Evolutionary conservation across 148 eudicot species (phyloP).

Genomic region (Drosera capensis): DNA sequence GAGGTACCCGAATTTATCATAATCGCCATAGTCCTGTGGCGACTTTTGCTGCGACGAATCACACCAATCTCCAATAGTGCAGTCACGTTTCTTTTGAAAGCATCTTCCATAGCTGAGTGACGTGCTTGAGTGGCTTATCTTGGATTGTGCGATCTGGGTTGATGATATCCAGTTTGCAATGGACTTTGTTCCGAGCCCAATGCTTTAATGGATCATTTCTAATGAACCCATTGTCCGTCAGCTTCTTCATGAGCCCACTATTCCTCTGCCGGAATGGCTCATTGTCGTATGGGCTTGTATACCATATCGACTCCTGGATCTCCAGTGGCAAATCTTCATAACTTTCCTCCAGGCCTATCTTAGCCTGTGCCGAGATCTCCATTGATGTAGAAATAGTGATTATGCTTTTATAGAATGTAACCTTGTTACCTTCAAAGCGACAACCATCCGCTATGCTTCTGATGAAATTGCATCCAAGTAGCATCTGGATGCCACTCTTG

Average conservation of each 20-base stretch:
- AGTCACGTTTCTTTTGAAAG: background rate
- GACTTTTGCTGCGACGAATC: background rate
- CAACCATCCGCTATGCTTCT: background rate
- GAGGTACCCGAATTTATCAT: constrained; percentile 1
- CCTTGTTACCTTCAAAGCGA: background rate
- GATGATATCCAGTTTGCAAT: background rate
- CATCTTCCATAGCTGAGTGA: background rate
- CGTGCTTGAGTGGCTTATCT: constrained; percentile 3
- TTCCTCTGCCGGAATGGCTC: background rate
- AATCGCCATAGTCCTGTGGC: constrained; percentile 1
- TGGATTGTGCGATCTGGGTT: background rate
- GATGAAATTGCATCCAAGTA: constrained; percentile 3
- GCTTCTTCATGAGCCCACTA: background rate
- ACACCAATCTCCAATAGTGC: background rate
- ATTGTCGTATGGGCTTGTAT: background rate
- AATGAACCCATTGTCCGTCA: background rate
- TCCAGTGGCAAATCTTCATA: background rate
- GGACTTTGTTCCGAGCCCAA: background rate
- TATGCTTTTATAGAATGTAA: constrained; percentile 1
- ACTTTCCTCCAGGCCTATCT: background rate
- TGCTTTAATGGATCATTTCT: background rate
- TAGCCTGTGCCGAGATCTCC: background rate
- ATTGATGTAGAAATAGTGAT: background rate
- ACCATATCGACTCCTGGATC: background rate
- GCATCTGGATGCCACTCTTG: background rate